phyloP scores from a whole-genome alignment of 176 grass and related monocot species.

The Coix lacrymajobi region DNA sequence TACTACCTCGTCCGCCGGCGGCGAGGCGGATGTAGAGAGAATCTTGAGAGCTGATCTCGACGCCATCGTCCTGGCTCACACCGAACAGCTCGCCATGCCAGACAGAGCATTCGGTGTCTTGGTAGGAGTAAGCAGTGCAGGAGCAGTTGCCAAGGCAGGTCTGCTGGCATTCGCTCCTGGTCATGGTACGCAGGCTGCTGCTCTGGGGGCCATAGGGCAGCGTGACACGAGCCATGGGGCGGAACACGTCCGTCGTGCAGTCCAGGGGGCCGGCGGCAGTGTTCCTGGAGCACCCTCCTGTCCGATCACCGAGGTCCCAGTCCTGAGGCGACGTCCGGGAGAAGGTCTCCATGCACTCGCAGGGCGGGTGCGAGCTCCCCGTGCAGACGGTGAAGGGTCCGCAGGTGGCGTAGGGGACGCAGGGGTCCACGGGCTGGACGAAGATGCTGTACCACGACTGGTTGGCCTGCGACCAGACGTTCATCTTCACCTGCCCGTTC shows the following conservation, averaged over 20 bases:
- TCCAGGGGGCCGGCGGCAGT: not conserved
- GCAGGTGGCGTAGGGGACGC: not conserved
- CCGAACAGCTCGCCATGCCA: not conserved
- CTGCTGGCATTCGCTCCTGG: not conserved
- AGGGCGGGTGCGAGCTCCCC: not conserved
- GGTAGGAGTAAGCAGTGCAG: not conserved
- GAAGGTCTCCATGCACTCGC: not conserved
- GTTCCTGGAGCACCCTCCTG: not conserved
- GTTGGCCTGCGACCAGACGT: not conserved
- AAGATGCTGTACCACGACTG: conserved; percentile 18
- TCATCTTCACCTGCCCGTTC: conserved; percentile 4
- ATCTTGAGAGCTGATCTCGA: not conserved
- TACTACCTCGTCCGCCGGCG: not conserved
- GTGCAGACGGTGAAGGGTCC: not conserved
- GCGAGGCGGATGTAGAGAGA: not conserved
- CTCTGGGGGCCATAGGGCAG: not conserved
- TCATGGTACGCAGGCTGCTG: not conserved
- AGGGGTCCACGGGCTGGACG: conserved; percentile 3
- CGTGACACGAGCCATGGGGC: not conserved
- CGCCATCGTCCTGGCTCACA: not conserved
- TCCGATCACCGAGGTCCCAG: not conserved
- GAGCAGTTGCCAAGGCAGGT: not conserved
- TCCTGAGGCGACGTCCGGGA: not conserved
- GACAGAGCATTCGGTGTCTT: not conserved
- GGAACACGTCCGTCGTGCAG: not conserved